Percentiles rank a stretch among this genome's conserved stretches.
Evolutionary conservation across 371 early-diverging fungal species (phyloP).

Genomic region (Lichtheimia hyalospora): DNA sequence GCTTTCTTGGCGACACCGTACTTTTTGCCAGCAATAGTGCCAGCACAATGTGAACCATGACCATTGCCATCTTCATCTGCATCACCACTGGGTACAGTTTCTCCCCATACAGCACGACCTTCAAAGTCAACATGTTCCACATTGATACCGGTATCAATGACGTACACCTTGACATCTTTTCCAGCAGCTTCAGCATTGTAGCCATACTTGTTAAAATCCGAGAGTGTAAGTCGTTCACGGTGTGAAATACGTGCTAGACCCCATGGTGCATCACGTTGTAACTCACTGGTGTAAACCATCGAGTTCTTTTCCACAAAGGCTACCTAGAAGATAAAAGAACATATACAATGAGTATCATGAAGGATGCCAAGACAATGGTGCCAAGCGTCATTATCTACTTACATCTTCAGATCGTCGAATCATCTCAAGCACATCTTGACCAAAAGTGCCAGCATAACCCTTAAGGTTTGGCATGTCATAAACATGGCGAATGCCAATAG

Average conservation of each 20-base stretch:
- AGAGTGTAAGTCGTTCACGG: conserved; percentile 55
- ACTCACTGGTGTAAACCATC: conserved; percentile 64
- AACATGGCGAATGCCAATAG: conserved; percentile 66
- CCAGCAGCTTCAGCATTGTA: conserved; percentile 71
- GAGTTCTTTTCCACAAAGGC: conserved; percentile 85
- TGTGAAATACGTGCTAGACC: conserved; percentile 86
- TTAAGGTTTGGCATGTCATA: conserved; percentile 72
- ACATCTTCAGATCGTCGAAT: conserved; percentile 65
- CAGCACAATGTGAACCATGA: conserved; percentile 94
- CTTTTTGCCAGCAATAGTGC: conserved; percentile 81
- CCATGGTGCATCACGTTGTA: conserved; percentile 83
- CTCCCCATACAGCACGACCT: conserved; percentile 83
- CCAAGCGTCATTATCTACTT: neutral
- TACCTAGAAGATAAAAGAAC: conserved; percentile 46
- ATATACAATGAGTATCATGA: neutral
- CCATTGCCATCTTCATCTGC: conserved; percentile 78
- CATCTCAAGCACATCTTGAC: conserved; percentile 61
- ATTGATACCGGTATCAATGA: conserved; percentile 90
- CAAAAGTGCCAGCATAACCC: conserved; percentile 86
- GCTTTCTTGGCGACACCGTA: conserved; percentile 92
- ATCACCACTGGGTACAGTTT: conserved; percentile 68
- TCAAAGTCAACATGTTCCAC: conserved; percentile 80
- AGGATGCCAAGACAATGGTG: neutral
- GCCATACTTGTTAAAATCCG: conserved; percentile 70
- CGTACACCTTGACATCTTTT: conserved; percentile 79